Evolutionary conservation across 2,329 filamentous ascomycete genomes (phyloP).

Genomic region (Graphium sp.): DNA sequence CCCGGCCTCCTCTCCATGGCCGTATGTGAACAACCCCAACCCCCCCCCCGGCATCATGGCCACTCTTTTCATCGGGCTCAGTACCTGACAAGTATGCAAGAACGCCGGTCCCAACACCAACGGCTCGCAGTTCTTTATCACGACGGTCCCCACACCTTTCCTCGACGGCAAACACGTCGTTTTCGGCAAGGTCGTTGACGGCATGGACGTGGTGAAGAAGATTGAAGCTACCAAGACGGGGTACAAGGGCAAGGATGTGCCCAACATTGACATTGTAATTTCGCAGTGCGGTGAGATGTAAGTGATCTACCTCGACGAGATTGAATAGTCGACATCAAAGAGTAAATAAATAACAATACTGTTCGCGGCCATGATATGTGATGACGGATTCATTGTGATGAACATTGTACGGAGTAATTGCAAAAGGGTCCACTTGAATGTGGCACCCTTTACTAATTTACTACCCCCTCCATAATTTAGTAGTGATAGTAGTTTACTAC

Average conservation of each 20-base stretch:
- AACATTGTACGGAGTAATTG: too few species aligned
- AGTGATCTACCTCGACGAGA: too few species aligned
- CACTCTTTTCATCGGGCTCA: conserved; percentile 4
- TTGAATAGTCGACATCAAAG: too few species aligned
- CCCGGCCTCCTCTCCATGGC: conserved; percentile 86
- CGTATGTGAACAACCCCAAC: too few species aligned
- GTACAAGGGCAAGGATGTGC: conserved; percentile 56
- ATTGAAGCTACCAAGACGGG: conserved; percentile 83
- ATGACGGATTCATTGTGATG: too few species aligned
- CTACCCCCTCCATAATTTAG: too few species aligned
- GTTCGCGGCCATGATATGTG: too few species aligned
- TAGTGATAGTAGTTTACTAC: too few species aligned
- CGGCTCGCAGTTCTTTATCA: conserved; percentile 96
- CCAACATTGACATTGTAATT: conserved; percentile 70
- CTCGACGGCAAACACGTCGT: conserved; percentile 90
- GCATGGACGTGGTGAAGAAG: conserved; percentile 82
- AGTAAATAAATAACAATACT: too few species aligned
- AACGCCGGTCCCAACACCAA: conserved; percentile 88
- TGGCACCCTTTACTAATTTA: too few species aligned
- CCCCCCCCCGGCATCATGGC: conserved; percentile 1
- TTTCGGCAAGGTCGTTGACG: conserved; percentile 78
- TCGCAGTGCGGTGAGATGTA: conserved; percentile 90
- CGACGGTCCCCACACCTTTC: conserved; percentile 71
- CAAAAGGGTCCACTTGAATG: too few species aligned
- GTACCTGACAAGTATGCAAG: too few species aligned